Percentiles rank a stretch among this genome's conserved stretches.
These are phyloP conservation scores for Lathyrus tuberosus DNA, from an alignment of 306 rosid species.

Conservation along the genomic window DNA sequence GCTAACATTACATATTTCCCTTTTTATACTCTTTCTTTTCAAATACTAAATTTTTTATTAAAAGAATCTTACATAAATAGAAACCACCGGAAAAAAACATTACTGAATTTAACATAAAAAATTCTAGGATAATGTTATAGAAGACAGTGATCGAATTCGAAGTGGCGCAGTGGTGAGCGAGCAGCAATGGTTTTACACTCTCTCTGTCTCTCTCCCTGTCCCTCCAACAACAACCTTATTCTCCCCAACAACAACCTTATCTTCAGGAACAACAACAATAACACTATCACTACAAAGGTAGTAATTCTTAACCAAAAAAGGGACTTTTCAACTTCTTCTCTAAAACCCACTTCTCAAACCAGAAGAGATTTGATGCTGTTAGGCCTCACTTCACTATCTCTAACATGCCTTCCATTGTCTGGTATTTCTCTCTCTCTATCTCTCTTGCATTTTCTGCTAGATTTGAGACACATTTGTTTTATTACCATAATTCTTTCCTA, in stretches of 20 bases:
- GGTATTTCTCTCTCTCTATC: neutral
- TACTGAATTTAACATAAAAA: no score
- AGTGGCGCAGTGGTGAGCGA: no score
- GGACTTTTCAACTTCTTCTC: conserved; percentile 37
- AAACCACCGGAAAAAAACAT: no score
- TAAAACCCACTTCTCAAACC: conserved; percentile 53
- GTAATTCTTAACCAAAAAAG: conserved; percentile 39
- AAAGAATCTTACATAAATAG: no score
- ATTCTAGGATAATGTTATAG: neutral
- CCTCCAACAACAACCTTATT: neutral
- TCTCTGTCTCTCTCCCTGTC: neutral
- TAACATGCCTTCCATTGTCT: conserved; percentile 47
- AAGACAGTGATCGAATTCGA: neutral
- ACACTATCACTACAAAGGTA: conserved; percentile 23
- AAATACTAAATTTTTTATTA: no score
- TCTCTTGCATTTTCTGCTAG: neutral
- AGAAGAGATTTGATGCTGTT: conserved; percentile 70
- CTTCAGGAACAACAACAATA: conserved; percentile 39
- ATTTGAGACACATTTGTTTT: conserved; percentile 24
- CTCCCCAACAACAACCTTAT: conserved; percentile 1
- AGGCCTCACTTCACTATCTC: conserved; percentile 58
- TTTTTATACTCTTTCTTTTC: no score
- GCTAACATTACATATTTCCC: no score
- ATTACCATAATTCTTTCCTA: conserved; percentile 1
- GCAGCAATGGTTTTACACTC: conserved; percentile 4